Evolutionary conservation across 2,329 filamentous ascomycete species (phyloP).

Genomic region (Phyllosticta paracitricarpa): DNA sequence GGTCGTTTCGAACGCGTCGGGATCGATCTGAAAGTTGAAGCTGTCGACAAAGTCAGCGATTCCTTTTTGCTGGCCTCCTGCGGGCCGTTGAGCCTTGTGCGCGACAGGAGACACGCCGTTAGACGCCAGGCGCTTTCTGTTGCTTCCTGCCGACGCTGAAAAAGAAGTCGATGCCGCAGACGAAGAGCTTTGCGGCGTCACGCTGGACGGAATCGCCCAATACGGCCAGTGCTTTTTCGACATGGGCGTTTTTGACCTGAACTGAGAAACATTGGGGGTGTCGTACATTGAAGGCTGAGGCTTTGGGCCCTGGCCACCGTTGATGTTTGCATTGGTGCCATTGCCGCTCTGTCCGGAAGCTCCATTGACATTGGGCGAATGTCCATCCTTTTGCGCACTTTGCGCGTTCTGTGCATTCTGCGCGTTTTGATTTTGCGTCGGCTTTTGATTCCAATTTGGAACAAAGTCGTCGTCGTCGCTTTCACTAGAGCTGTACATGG

Average conservation of each 20-base stretch:
- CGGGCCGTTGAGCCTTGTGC: background rate
- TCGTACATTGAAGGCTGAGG: conserved; percentile 10
- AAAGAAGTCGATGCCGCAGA: background rate
- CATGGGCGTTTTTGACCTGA: background rate
- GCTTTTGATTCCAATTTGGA: background rate
- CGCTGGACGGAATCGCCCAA: conserved; percentile 13
- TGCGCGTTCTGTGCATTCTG: background rate
- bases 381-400: background rate
- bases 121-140: conserved; percentile 1
- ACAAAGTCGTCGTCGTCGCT: conserved; percentile 5
- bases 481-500: conserved; percentile 9
- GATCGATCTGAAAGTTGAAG: conserved; percentile 10
- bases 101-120: conserved; percentile 1
- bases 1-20: conserved; percentile 12
- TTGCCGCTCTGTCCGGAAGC: background rate
- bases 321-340: background rate
- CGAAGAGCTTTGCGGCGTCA: conserved; percentile 2
- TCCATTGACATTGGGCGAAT: background rate
- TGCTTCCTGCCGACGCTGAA: background rate
- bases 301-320: conserved; percentile 6
- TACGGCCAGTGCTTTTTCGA: conserved; percentile 4
- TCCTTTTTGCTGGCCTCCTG: background rate
- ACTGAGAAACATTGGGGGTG: background rate
- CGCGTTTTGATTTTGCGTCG: background rate
- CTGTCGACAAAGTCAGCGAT: conserved; percentile 8